Conservation (phyloP, 2,329 filamentous ascomycete genomes). For the Alternaria gansuensis region DNA sequence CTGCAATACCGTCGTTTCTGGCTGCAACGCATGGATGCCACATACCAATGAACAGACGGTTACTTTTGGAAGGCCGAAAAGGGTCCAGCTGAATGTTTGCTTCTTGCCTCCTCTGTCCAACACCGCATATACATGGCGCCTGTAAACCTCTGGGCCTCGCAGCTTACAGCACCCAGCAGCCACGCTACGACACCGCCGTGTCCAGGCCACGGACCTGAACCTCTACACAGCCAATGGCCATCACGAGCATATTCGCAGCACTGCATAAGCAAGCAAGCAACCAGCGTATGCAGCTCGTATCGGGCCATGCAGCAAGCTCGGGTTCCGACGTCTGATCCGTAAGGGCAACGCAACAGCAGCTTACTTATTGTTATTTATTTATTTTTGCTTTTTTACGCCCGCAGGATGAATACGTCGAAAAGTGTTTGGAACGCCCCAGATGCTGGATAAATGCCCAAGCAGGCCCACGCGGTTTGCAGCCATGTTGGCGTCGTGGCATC, state of each 20-base stretch:
- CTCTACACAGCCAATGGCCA: neutral
- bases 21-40: neutral
- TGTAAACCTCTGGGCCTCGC: slow-evolving; percentile 4
- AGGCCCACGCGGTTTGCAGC: slow-evolving; percentile 5
- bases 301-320: slow-evolving; percentile 1
- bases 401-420: neutral
- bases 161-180: slow-evolving; percentile 1
- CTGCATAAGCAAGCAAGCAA: slow-evolving; percentile 9
- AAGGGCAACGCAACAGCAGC: slow-evolving; percentile 1
- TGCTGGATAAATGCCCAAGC: neutral
- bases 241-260: neutral
- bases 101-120: neutral
- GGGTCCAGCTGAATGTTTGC: slow-evolving; percentile 4
- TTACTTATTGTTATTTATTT: neutral
- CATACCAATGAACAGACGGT: neutral
- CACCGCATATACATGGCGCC: neutral
- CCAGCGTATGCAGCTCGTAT: slow-evolving; percentile 8
- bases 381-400: neutral
- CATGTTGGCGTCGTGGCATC: neutral
- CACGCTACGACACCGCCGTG: slow-evolving; percentile 2
- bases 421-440: neutral
- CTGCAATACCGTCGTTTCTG: neutral
- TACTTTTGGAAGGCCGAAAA: neutral
- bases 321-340: neutral
- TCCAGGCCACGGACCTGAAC: neutral